Evolutionary conservation across 225 moss, liverwort and hornwort species (phyloP), one percentile per base, ranked within the genome.

Genomic region (Bryum argenteum): DNA sequence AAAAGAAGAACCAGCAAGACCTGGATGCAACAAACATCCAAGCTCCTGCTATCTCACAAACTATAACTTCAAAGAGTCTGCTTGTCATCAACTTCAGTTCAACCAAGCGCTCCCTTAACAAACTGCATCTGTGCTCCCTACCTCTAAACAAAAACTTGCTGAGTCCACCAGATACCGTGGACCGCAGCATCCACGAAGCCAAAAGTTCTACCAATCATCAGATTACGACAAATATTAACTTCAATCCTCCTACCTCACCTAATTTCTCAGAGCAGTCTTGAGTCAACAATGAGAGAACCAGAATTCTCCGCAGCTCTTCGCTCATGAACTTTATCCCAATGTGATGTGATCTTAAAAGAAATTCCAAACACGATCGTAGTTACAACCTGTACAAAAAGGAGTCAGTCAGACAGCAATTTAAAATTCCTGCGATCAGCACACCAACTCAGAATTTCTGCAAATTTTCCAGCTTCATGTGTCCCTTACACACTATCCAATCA

Each of bases 281-380:
- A 61, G 28, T 39, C 39, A 23, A 54, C 45, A 55, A 48, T 47
- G 39, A n/a, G 54, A 55, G 7, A 55, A 53, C 50, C 45, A 44
- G 56, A 54, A 58, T 40, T 3, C 41, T 5, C 38, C 23, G 20
- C 64, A 40, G 11, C 43, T 26, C 58, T 14, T 47, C 38, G 26
- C 23, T 52, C 8, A 24, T 21, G 16, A 37, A 48, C 18, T 63
- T 48, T 23, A 15, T 51, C 58, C 59, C 43, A 58, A 23, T 63
- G 12, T 58, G 66, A 52, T 60, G 63, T 20, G 41, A 42, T 61
- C 23, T 58, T 28, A 24, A 8, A 74, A 24, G 7, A 10, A 53
- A 68, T 43, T 20, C 42, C 21, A 21, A 69, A 53, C 69, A 23
- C 56, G 78, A 73, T 78, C 72, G 45, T 38, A 78, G n/a, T 58